phyloP scores from a whole-genome alignment of 2,329 filamentous ascomycete species.

The Sphaerulina vaccinii region DNA sequence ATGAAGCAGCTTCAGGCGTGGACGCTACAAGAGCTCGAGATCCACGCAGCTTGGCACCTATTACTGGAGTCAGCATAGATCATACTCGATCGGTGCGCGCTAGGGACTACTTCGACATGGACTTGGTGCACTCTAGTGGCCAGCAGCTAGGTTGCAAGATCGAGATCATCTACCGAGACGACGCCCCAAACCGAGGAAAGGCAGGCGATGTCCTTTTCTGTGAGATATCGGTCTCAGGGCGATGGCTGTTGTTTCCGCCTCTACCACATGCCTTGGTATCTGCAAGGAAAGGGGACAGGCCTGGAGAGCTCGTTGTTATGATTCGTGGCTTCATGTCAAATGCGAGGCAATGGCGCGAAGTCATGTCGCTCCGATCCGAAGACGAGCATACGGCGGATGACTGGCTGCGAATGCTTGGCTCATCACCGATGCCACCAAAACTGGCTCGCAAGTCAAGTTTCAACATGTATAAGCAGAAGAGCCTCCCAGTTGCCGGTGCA shows the following conservation, averaged over 20 bases:
- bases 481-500: constrained; percentile 14
- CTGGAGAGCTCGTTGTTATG: constrained; percentile 80
- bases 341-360: constrained; percentile 73
- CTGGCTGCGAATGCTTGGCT: constrained; percentile 84
- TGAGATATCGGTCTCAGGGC: constrained; percentile 73
- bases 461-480: constrained; percentile 33
- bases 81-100: constrained; percentile 78
- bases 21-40: constrained; percentile 80
- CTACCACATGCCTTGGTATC: constrained; percentile 72
- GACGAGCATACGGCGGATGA: constrained; percentile 75
- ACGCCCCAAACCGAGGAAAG: constrained; percentile 63
- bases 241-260: constrained; percentile 90
- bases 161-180: constrained; percentile 83
- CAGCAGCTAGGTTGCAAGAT: constrained; percentile 86
- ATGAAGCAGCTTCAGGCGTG: constrained; percentile 81
- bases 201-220: constrained; percentile 87
- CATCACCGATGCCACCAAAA: constrained; percentile 57
- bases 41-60: constrained; percentile 69
- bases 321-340: constrained; percentile 67
- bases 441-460: constrained; percentile 57
- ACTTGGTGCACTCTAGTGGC: constrained; percentile 82
- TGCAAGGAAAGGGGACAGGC: constrained; percentile 71
- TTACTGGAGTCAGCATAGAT: constrained; percentile 70
- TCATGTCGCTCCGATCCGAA: constrained; percentile 73
- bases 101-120: constrained; percentile 84